Conservation (phyloP, 2,329 filamentous ascomycete species). For the Chalara sp. region DNA sequence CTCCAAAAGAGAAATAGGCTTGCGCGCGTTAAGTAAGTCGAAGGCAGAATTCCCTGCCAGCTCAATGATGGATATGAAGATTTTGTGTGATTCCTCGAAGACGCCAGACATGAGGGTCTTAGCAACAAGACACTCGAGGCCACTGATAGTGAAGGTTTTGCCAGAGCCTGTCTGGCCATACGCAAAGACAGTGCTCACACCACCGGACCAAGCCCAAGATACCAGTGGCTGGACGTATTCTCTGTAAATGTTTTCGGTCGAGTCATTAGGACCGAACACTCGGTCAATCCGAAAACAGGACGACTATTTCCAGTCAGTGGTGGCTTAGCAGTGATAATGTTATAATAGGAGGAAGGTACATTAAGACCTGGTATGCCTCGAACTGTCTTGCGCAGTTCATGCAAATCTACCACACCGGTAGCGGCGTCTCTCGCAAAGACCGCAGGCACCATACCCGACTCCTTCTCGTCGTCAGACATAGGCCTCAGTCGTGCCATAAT, state of each 20-base stretch:
- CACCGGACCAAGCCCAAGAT: slow-evolving; percentile 38
- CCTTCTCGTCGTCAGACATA: no score
- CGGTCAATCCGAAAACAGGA: slow-evolving; percentile 6
- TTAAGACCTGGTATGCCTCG: no score
- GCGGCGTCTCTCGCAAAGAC: no score
- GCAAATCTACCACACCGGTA: no score
- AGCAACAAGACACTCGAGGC: slow-evolving; percentile 34
- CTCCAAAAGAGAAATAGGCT: slow-evolving; percentile 36
- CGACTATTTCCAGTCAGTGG: slow-evolving; percentile 1
- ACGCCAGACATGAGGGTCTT: slow-evolving; percentile 30
- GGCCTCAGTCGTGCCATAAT: no score
- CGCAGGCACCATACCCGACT: no score
- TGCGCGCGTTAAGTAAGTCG: slow-evolving; percentile 35
- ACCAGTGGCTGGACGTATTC: slow-evolving; percentile 23
- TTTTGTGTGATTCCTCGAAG: not conserved
- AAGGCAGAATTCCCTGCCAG: not conserved
- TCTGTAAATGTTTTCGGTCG: slow-evolving; percentile 4
- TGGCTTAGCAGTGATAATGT: no score
- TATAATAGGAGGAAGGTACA: no score
- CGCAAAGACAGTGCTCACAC: slow-evolving; percentile 40
- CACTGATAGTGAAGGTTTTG: slow-evolving; percentile 37
- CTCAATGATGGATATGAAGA: no score
- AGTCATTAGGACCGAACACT: slow-evolving; percentile 1
- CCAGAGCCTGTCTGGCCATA: slow-evolving; percentile 42
- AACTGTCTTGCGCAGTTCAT: no score